These are phyloP conservation scores for Chimonanthus salicifolius DNA, from an alignment of 164 flowering plant species.

Conservation along the genomic window DNA sequence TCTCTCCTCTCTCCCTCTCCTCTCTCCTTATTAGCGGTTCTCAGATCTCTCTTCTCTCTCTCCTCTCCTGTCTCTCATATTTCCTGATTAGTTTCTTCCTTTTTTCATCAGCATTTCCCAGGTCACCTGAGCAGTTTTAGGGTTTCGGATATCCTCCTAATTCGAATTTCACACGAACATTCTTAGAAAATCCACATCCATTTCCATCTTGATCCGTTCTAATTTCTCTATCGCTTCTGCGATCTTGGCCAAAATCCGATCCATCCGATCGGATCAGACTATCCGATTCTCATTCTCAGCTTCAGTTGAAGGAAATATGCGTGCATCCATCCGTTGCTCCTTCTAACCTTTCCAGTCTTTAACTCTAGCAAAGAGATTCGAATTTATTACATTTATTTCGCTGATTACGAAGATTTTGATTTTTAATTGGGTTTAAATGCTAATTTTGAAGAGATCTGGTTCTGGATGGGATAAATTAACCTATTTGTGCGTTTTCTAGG, in stretches of 20 bases:
- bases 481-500: no score
- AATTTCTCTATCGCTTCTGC: not conserved
- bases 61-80: slow-evolving; percentile 4
- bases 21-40: not conserved
- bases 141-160: slow-evolving; percentile 1
- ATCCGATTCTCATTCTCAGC: not conserved
- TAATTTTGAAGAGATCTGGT: no score
- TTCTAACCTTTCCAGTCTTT: not conserved
- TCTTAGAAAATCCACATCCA: not conserved
- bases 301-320: not conserved
- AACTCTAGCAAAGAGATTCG: no score
- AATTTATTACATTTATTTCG: not conserved
- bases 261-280: not conserved
- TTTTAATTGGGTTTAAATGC: not conserved
- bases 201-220: slow-evolving; percentile 11
- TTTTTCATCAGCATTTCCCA: not conserved
- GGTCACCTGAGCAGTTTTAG: not conserved
- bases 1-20: not conserved
- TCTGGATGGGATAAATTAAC: no score
- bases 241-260: not conserved
- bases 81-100: not conserved
- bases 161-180: not conserved
- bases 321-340: not conserved
- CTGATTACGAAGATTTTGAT: slow-evolving; percentile 5
- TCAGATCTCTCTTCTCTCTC: not conserved